Evolutionary conservation across 2,329 filamentous ascomycete species (phyloP).

Genomic region (Pestalotiopsis sp.): DNA sequence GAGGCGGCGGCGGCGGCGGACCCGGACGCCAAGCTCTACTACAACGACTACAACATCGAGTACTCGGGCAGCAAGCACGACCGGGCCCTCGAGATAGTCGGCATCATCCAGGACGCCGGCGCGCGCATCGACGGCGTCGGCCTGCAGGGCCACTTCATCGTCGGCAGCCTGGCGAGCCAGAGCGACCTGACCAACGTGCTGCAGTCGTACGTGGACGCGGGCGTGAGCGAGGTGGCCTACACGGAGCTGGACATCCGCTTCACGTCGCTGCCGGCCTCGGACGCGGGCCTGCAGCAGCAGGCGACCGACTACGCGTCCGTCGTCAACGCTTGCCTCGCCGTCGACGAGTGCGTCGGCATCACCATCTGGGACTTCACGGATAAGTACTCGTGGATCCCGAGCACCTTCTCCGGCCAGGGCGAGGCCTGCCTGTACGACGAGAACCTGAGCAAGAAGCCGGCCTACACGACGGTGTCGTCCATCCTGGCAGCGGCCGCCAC

Average conservation of each 20-base stretch:
- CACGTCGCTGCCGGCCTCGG: constrained; percentile 44
- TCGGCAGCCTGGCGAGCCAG: constrained; percentile 51
- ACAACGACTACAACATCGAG: constrained; percentile 65
- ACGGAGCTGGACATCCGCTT: constrained; percentile 65
- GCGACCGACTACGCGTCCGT: constrained; percentile 45
- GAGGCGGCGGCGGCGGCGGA: constrained; percentile 55
- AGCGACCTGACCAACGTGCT: constrained; percentile 48
- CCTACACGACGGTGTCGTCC: constrained; percentile 31
- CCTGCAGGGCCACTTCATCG: constrained; percentile 63
- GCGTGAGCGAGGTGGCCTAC: constrained; percentile 57
- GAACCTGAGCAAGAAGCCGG: constrained; percentile 39
- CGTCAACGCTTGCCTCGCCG: constrained; percentile 37
- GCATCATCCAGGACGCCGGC: constrained; percentile 46
- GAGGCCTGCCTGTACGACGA: constrained; percentile 40
- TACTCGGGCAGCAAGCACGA: constrained; percentile 48
- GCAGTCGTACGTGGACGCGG: constrained; percentile 50
- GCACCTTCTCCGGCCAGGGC: constrained; percentile 59
- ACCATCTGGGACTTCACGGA: constrained; percentile 46
- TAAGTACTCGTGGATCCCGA: constrained; percentile 65
- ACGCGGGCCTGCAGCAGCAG: constrained; percentile 45
- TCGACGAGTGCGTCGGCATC: constrained; percentile 40
- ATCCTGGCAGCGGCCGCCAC: constrained; percentile 12
- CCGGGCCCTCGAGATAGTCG: constrained; percentile 45
- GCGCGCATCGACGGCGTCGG: constrained; percentile 66
- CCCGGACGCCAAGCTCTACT: constrained; percentile 58